A percentile compares a stretch with the other conserved stretches of the same genome.
These are phyloP conservation scores for Metarhizium robertsii DNA, from an alignment of 2,329 filamentous ascomycete species.

Conservation along the genomic window DNA sequence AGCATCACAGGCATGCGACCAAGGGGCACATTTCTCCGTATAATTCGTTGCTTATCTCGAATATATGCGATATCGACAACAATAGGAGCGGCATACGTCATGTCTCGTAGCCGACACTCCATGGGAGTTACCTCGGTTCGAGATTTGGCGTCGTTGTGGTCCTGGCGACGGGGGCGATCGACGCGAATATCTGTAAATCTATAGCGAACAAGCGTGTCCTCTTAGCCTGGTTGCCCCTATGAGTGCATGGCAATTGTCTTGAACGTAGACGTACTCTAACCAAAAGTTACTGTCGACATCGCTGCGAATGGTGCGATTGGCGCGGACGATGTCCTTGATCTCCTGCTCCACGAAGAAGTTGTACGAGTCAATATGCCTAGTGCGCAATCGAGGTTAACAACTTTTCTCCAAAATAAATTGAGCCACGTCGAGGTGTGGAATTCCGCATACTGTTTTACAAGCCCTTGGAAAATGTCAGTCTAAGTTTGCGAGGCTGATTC, in stretches of 20 bases:
- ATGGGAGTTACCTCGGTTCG: slow-evolving; percentile 79
- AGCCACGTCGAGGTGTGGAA: not conserved
- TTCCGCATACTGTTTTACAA: slow-evolving; percentile 70
- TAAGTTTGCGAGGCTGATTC: not conserved
- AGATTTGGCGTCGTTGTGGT: slow-evolving; percentile 62
- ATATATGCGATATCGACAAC: slow-evolving; percentile 88
- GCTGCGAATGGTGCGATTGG: slow-evolving; percentile 80
- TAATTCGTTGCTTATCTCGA: slow-evolving; percentile 66
- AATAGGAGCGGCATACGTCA: slow-evolving; percentile 96
- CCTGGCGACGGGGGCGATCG: slow-evolving; percentile 68
- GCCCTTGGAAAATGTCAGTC: slow-evolving; percentile 29
- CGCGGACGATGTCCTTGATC: slow-evolving; percentile 91
- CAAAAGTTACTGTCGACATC: slow-evolving; percentile 91
- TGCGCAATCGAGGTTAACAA: slow-evolving; percentile 9
- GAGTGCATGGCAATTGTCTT: not conserved
- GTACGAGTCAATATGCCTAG: slow-evolving; percentile 86
- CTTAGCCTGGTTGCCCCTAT: not conserved
- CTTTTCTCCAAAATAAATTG: not conserved
- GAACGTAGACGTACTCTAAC: slow-evolving; percentile 51
- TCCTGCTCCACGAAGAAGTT: slow-evolving; percentile 97
- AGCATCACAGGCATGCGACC: slow-evolving; percentile 95
- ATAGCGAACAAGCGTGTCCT: slow-evolving; percentile 12
- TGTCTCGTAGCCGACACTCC: slow-evolving; percentile 90
- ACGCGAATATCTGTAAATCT: slow-evolving; percentile 82
- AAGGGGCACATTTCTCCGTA: slow-evolving; percentile 68